These are phyloP conservation scores for Aspergillus transmontanensis DNA, from an alignment of 2,329 filamentous ascomycete genomes.

Conservation along the genomic window DNA sequence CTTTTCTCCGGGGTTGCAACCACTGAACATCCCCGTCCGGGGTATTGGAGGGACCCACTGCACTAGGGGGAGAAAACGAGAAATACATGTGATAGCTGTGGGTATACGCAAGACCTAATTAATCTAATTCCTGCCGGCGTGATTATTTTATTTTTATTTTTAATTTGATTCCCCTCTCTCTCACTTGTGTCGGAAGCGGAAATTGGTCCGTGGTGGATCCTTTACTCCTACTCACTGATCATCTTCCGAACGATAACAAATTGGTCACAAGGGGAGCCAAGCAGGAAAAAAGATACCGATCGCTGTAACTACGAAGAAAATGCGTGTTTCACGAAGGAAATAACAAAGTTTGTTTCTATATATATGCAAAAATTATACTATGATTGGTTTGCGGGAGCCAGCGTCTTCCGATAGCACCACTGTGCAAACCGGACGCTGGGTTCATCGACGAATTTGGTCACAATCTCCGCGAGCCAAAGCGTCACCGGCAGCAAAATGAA, in stretches of 20 bases:
- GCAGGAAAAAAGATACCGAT: neutral
- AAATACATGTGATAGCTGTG: neutral
- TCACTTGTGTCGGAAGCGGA: neutral
- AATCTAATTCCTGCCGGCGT: neutral
- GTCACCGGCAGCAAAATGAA: slow-evolving; percentile 63
- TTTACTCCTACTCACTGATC: no score
- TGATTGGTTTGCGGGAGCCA: slow-evolving; percentile 5
- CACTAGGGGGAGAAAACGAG: neutral
- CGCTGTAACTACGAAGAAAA: neutral
- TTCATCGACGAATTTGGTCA: slow-evolving; percentile 60
- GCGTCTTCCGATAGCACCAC: slow-evolving; percentile 58
- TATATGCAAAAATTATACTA: neutral
- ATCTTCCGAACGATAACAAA: neutral
- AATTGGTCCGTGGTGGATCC: neutral
- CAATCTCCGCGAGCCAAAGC: slow-evolving; percentile 60
- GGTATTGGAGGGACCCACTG: neutral
- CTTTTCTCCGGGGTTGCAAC: neutral
- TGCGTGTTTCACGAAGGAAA: neutral
- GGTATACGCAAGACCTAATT: neutral
- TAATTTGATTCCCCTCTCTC: neutral
- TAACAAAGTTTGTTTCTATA: neutral
- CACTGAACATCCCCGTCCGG: neutral
- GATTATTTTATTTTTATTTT: neutral
- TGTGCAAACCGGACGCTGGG: slow-evolving; percentile 61
- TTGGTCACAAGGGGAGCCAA: neutral